phyloP scores from a whole-genome alignment of 2,329 filamentous ascomycete genomes.

The Magnaporthiopsis poae region DNA sequence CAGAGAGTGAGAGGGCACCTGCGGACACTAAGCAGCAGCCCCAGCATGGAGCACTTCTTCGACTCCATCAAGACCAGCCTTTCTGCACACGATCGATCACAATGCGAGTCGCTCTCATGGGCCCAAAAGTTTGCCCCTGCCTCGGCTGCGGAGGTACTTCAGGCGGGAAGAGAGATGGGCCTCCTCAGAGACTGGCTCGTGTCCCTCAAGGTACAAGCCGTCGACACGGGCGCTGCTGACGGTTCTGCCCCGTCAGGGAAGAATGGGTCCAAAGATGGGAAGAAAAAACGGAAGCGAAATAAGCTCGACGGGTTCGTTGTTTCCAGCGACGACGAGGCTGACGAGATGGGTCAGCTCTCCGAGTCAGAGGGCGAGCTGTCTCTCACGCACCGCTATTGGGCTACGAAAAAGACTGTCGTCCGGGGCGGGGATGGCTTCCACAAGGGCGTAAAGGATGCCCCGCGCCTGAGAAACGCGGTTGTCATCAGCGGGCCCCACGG shows the following conservation, averaged over 20 bases:
- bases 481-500: conserved; percentile 81
- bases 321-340: conserved; percentile 63
- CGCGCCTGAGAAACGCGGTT: conserved; percentile 62
- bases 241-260: conserved; percentile 17
- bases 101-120: conserved; percentile 68
- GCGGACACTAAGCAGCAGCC: conserved; percentile 29
- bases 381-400: conserved; percentile 25
- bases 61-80: conserved; percentile 48
- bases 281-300: conserved; percentile 60
- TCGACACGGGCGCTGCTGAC: conserved; percentile 50
- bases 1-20: conserved; percentile 9
- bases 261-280: conserved; percentile 23
- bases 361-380: conserved; percentile 46
- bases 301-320: conserved; percentile 75
- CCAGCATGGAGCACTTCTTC: conserved; percentile 45
- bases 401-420: conserved; percentile 45
- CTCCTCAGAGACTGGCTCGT: conserved; percentile 74
- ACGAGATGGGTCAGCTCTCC: conserved; percentile 59
- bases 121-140: conserved; percentile 73
- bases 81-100: conserved; percentile 70
- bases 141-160: conserved; percentile 61
- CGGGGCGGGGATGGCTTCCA: conserved; percentile 28
- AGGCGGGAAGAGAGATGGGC: conserved; percentile 57
- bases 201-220: conserved; percentile 63
- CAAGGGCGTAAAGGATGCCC: conserved; percentile 30